A percentile compares a stretch with the other conserved stretches of the same genome.
Conservation (phyloP, 75 land plant species). For the Cupressus sempervirens region DNA sequence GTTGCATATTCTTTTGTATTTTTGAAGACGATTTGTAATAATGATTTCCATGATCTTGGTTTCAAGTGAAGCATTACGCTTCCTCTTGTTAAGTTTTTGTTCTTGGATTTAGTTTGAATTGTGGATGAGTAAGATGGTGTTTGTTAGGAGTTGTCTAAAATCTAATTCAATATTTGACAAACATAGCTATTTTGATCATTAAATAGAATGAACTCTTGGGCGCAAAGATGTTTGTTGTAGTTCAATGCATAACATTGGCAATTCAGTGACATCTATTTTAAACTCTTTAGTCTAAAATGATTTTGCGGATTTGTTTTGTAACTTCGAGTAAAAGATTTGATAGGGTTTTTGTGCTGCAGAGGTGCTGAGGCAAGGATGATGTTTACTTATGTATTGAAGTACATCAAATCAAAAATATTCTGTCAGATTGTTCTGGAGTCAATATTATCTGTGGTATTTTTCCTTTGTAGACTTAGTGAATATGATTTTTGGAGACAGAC, state of each 20-base stretch:
- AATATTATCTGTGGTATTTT: background rate
- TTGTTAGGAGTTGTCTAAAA: background rate
- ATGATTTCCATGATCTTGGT: background rate
- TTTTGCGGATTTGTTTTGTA: background rate
- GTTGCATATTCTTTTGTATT: background rate
- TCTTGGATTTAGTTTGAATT: background rate
- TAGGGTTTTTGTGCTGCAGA: background rate
- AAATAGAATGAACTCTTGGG: background rate
- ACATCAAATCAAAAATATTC: background rate
- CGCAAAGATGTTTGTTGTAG: background rate
- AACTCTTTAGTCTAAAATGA: no score
- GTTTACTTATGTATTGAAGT: background rate
- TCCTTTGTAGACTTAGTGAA: background rate
- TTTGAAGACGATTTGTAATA: background rate
- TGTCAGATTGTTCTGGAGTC: background rate
- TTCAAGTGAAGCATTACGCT: background rate
- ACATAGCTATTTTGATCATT: background rate
- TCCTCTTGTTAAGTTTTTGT: background rate
- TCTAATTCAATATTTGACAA: background rate
- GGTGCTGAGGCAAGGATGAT: background rate
- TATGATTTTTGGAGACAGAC: background rate
- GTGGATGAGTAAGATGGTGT: background rate
- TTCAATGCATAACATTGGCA: background rate
- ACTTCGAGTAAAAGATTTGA: background rate
- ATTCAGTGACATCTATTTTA: background rate